phyloP scores from a whole-genome alignment of 306 rosid genomes.

The Quercus rubra region DNA sequence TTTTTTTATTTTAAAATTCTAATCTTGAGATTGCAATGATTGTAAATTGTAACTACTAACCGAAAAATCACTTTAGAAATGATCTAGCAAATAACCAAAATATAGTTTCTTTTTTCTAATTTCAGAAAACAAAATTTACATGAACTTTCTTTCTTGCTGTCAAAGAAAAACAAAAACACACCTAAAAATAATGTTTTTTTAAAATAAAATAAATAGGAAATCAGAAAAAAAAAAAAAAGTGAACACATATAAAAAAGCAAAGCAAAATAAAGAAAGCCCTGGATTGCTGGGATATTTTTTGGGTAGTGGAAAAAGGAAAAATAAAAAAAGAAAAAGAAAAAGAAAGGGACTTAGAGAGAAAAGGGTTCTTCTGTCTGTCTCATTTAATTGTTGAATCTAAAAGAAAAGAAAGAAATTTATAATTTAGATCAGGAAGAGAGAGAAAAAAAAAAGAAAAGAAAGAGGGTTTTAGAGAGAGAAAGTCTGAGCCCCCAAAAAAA shows the following conservation, averaged over 20 bases:
- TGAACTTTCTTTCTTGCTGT: neutral
- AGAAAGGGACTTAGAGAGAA: neutral
- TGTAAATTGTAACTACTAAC: neutral
- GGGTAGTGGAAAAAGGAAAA: neutral
- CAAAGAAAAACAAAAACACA: neutral
- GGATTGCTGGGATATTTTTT: neutral
- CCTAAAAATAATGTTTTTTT: neutral
- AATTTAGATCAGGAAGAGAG: slow-evolving; percentile 5
- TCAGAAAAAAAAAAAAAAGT: neutral
- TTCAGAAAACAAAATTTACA: no score
- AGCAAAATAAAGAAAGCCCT: neutral
- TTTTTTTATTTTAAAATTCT: no score
- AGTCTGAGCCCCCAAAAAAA: slow-evolving; percentile 8
- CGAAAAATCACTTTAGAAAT: neutral
- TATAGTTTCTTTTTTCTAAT: no score
- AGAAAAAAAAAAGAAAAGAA: neutral
- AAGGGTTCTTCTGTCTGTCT: slow-evolving; percentile 21
- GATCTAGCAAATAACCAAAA: no score
- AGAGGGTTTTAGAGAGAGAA: slow-evolving; percentile 27
- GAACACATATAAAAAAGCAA: neutral
- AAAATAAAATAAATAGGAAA: neutral
- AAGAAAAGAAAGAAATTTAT: neutral
- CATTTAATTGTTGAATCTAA: slow-evolving; percentile 24
- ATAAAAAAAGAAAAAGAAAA: neutral
- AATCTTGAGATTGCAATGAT: no score